A percentile compares a stretch with the other conserved stretches of the same genome.
Conservation (phyloP, 1,284 basidiomycete species). For the Gymnopus androsaceus region DNA sequence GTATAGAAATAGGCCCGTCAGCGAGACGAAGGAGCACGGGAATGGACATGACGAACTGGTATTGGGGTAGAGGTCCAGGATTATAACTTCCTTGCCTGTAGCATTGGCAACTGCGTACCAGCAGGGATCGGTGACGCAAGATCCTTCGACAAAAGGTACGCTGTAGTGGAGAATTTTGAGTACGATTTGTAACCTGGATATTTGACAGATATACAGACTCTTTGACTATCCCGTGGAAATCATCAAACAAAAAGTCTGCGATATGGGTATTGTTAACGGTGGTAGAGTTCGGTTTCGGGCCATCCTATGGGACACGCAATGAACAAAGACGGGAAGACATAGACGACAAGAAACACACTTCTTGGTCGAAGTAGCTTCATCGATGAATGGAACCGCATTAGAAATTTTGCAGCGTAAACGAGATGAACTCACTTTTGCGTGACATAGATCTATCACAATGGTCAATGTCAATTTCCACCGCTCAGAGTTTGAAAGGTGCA, state of each 20-base stretch:
- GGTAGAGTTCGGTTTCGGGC: conserved; percentile 45
- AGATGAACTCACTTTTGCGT: conserved; percentile 57
- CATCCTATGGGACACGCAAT: conserved; percentile 31
- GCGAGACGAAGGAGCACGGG: neutral
- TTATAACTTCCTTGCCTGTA: conserved; percentile 60
- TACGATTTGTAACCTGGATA: too few species aligned
- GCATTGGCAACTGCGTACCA: conserved; percentile 57
- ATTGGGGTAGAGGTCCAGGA: conserved; percentile 56
- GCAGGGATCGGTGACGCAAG: conserved; percentile 58
- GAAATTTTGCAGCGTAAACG: neutral
- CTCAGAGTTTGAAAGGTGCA: conserved; percentile 21
- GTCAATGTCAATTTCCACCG: neutral
- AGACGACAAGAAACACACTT: conserved; percentile 30
- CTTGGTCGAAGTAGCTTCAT: conserved; percentile 62
- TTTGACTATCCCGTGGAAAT: conserved; percentile 52
- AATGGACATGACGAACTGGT: conserved; percentile 48
- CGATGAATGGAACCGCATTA: neutral
- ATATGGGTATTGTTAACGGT: conserved; percentile 55
- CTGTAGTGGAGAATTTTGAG: conserved; percentile 28
- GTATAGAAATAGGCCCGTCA: neutral
- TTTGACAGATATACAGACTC: conserved; percentile 41
- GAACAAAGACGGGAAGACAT: neutral
- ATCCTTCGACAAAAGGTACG: conserved; percentile 54
- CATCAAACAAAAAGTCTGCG: conserved; percentile 55
- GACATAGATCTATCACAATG: conserved; percentile 49